Percentiles rank a stretch among this genome's conserved stretches.
These are phyloP conservation scores for Raddia guianensis DNA, from an alignment of 176 grass and related monocot genomes.

Conservation along the genomic window DNA sequence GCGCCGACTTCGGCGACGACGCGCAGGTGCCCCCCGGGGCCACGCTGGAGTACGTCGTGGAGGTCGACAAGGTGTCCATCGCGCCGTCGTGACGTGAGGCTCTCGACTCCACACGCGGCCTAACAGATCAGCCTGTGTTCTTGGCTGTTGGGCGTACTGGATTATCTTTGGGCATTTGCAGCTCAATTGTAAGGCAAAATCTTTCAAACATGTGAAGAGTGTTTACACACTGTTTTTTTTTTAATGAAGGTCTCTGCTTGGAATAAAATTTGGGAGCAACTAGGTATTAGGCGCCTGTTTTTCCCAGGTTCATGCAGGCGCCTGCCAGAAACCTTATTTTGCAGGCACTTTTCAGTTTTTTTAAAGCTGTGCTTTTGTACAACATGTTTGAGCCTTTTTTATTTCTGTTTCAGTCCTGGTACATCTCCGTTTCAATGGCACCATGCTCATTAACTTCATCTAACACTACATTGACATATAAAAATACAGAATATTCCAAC, in stretches of 20 bases:
- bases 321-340: no score
- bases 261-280: no score
- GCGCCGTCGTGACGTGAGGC: constrained; percentile 62
- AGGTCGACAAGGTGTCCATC: constrained; percentile 93
- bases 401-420: no score
- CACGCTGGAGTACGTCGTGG: constrained; percentile 77
- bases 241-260: neutral
- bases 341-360: no score
- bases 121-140: neutral
- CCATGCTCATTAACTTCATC: no score
- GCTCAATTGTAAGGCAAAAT: neutral
- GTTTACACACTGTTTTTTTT: neutral
- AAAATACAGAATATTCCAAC: no score
- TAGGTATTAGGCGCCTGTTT: no score
- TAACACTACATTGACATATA: no score
- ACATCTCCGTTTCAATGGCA: no score
- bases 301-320: no score
- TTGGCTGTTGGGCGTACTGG: neutral
- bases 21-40: constrained; percentile 51
- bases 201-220: neutral
- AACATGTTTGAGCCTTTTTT: no score
- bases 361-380: no score
- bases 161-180: neutral
- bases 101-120: neutral
- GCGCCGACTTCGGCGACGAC: constrained; percentile 65